Base-by-base conservation (phyloP, 495 filamentous ascomycete genomes). In the Penicillium paxilli region DNA sequence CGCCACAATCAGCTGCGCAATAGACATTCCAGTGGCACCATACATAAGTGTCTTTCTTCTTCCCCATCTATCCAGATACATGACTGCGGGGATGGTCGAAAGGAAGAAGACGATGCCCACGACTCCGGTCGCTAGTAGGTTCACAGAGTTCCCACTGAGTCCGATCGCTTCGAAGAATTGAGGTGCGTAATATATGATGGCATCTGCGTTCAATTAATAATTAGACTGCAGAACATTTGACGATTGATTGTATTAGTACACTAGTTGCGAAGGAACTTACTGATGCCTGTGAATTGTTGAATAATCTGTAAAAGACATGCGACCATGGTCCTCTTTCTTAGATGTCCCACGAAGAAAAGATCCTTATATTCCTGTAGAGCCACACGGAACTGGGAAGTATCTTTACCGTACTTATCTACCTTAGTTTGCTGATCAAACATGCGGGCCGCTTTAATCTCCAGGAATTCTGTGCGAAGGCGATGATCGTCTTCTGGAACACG, bases 1-100 rank as follows among this genome's bases (percentile, higher is more conserved):
- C 17, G 84, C 85, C 49, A 89, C 83, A 56, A 88, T 87, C 61
- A 84, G 82, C 80, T 87, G 87, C 55, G 75, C 75, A 19, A 83
- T 66, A 5, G 73, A 78, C 64, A 83, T 82, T 4, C 80, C 85
- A 49, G 87, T 77, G 5, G 79, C 80, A 4, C 86, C 87, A 72
- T 79, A 82, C 53, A 88, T 72, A 19, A 90, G 76, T 40, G 80
- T 81, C 14, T 80, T 74, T 4, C 82, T 75, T 9, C 86, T 74
- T 8, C 86, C 86, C 2, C 86, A 71, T 2, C 79, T 78, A 61
- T 89, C 85, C 32, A 80, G 81, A 47, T 80, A 77, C 61, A 86
- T 84, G 37, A 83, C 51, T n/a, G 87, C 68, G 70, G 83, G 86
- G 24, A 74, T 65, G 4, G 68, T 67, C 24, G 67, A 52, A 21